Percentiles rank a stretch among this genome's conserved stretches.
Conservation (phyloP, 2,329 filamentous ascomycete species). For the Pestalotiopsis sp. region DNA sequence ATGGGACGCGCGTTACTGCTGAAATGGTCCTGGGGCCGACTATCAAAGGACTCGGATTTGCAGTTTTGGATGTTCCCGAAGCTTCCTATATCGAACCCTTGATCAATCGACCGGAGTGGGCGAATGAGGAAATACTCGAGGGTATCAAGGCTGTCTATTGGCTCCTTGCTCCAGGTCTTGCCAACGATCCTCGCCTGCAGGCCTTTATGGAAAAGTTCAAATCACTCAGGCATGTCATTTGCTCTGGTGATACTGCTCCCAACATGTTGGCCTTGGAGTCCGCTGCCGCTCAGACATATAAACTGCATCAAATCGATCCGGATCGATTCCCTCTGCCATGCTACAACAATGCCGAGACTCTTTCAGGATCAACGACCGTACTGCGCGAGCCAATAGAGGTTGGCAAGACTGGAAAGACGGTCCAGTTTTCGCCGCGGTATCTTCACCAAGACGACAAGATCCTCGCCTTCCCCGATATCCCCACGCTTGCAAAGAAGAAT, state of each 20-base stretch:
- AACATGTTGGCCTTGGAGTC: conserved; percentile 76
- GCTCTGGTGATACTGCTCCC: conserved; percentile 72
- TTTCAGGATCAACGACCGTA: conserved; percentile 21
- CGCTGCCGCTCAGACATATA: conserved; percentile 66
- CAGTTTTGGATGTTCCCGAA: conserved; percentile 79
- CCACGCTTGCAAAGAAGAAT: conserved; percentile 40
- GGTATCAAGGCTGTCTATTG: conserved; percentile 75
- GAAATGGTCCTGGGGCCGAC: conserved; percentile 80
- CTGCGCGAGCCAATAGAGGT: conserved; percentile 34
- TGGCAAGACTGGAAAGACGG: conserved; percentile 46
- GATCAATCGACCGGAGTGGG: conserved; percentile 73
- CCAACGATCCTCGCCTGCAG: conserved; percentile 62
- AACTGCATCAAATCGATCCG: conserved; percentile 72
- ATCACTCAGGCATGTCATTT: conserved; percentile 74
- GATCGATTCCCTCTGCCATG: conserved; percentile 72
- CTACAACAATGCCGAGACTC: conserved; percentile 57
- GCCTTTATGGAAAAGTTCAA: conserved; percentile 69
- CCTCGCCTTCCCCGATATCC: conserved; percentile 51
- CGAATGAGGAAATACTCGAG: conserved; percentile 63
- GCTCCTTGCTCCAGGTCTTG: conserved; percentile 74
- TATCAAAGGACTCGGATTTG: conserved; percentile 72
- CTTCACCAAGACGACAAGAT: conserved; percentile 48
- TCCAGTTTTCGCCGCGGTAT: conserved; percentile 50
- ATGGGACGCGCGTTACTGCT: conserved; percentile 74
- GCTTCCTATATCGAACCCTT: conserved; percentile 70